These are phyloP conservation scores for Actinomortierella wolfii DNA, from an alignment of 371 early-diverging fungal genomes.

Conservation along the genomic window DNA sequence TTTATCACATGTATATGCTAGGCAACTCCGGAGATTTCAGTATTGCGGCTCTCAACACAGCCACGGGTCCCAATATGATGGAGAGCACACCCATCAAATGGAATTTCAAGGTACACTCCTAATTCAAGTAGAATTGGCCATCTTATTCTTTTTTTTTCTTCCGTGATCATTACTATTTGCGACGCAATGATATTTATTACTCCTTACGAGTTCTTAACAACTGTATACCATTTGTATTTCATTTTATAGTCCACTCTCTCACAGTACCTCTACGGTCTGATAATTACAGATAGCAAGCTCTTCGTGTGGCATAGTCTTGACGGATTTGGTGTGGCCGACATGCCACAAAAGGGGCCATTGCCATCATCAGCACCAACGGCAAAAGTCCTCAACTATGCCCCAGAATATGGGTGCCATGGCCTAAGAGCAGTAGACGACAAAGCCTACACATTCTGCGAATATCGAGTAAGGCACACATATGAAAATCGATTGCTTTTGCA, in stretches of 20 bases:
- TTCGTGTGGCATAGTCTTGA: slow-evolving; percentile 4
- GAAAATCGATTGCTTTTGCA: too few relatives aligned
- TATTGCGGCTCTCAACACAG: slow-evolving; percentile 6
- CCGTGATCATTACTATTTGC: not conserved
- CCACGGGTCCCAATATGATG: slow-evolving; percentile 9
- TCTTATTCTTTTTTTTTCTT: not conserved
- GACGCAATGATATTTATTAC: too few relatives aligned
- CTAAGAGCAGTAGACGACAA: not conserved
- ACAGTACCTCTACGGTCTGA: not conserved
- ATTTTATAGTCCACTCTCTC: not conserved
- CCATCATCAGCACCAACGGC: slow-evolving; percentile 6
- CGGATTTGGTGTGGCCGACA: not conserved
- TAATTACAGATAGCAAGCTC: slow-evolving; percentile 1
- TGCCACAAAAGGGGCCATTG: slow-evolving; percentile 12
- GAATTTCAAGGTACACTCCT: not conserved
- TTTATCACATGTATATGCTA: not conserved
- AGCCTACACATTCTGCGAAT: slow-evolving; percentile 3
- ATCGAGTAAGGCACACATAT: slow-evolving; percentile 5
- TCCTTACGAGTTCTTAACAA: too few relatives aligned
- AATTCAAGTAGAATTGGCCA: not conserved
- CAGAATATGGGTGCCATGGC: not conserved
- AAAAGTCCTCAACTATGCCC: slow-evolving; percentile 3
- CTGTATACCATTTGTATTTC: too few relatives aligned
- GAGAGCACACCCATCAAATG: slow-evolving; percentile 8
- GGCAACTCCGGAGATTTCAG: not conserved